Evolutionary conservation across 2,329 filamentous ascomycete genomes (phyloP), one percentile per base, ranked within the genome.

Genomic region (Hymenoscyphus infarciens): DNA sequence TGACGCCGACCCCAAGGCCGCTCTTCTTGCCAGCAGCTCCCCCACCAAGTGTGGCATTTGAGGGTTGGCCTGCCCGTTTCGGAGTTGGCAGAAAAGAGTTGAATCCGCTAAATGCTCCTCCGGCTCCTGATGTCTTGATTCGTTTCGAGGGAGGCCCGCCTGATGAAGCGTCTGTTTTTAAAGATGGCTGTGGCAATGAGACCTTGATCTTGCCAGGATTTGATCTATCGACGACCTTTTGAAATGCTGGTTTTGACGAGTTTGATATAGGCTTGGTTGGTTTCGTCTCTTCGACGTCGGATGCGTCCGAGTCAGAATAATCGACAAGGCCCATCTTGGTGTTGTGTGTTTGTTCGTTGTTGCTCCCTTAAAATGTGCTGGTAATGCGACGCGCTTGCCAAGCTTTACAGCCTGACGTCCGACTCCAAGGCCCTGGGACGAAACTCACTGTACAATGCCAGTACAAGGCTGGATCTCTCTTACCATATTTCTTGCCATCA

Each of bases 51-150:
- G 76, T 71, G 58, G 75, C 64, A 67, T 77, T 74, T 59, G 77
- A 72, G 65, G 83, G 82, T 74, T 67, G 66, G 29, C 64, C 69
- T 54, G 77, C 69, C 63, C 81, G 80, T 73, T 97, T 98, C 3
- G 94, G 93, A 29, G 93, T 82, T 2, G 94, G 94, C 22, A 98
- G 82, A 68, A 97, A 86, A 1, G 92, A 87, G 74, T 94, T 95
- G 79, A 97, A 95, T 2, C 88, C 90, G 59, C 89, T 83, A 70
- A 96, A 93, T 4, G 83, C 82, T 31, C 87, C 86, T 3, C 83
- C 67, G 15, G 5, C 53, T 19, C 58, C 45, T 25, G 81, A 82
- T 1, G 84, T 84, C 57, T 86, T 86, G 19, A 84, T 81, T 64
- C 88, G 87, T 74, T 97, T 97, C 1, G 88, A 81, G 0, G 90